Conservation (phyloP, 108 stramenopile species). For the Nitzschia sp. region DNA sequence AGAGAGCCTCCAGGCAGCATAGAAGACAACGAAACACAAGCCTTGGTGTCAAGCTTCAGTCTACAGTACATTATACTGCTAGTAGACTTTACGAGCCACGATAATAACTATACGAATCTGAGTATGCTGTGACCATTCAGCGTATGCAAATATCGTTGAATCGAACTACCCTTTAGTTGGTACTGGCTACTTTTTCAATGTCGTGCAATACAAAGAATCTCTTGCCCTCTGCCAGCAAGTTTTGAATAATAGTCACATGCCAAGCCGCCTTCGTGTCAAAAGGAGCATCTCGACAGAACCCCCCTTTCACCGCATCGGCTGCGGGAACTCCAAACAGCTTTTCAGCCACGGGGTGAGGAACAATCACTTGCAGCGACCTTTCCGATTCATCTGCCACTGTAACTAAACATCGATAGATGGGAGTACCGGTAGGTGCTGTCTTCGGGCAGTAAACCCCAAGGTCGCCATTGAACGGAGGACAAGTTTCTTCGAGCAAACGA, state of each 20-base stretch:
- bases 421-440: background rate
- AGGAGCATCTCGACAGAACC: background rate
- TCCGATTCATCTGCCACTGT: constrained; percentile 4
- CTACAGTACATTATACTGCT: too few species aligned
- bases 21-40: too few species aligned
- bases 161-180: too few species aligned
- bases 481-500: background rate
- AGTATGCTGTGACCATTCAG: too few species aligned
- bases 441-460: background rate
- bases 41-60: too few species aligned
- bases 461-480: constrained; percentile 3
- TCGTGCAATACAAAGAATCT: constrained; percentile 11
- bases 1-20: too few species aligned
- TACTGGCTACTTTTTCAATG: background rate
- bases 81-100: too few species aligned
- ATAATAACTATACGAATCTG: too few species aligned
- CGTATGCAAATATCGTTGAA: too few species aligned
- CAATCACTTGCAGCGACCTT: constrained; percentile 1
- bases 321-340: background rate
- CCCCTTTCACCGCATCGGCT: background rate
- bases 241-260: background rate
- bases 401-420: background rate
- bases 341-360: background rate
- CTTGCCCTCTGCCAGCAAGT: background rate
- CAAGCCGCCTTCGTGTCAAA: constrained; percentile 3